These are phyloP conservation scores for Ophiostoma quercus DNA, from an alignment of 2,329 filamentous ascomycete species.

Conservation along the genomic window DNA sequence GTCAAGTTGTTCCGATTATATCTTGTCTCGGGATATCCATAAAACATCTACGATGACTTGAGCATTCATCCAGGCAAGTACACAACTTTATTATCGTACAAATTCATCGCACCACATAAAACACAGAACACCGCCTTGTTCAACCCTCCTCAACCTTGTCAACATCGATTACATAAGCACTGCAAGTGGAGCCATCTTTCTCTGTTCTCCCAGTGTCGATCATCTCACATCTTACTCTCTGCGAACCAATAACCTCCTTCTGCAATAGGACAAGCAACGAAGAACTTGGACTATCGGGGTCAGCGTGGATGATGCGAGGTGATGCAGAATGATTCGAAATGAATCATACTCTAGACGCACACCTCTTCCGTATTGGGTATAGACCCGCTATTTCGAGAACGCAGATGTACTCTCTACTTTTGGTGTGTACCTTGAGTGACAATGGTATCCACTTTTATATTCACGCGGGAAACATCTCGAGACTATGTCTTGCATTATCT, in stretches of 20 bases:
- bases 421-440: background rate
- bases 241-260: background rate
- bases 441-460: background rate
- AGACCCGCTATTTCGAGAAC: constrained; percentile 1
- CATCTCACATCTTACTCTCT: background rate
- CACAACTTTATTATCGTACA: too few species aligned
- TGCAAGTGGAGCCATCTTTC: background rate
- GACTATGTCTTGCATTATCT: too few species aligned
- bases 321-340: constrained; percentile 27
- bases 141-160: too few species aligned
- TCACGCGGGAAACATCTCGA: too few species aligned
- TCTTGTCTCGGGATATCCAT: too few species aligned
- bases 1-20: background rate
- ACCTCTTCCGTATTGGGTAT: constrained; percentile 10
- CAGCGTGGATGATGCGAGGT: background rate
- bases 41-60: too few species aligned
- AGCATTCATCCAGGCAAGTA: too few species aligned
- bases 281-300: too few species aligned
- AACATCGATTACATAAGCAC: too few species aligned
- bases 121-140: too few species aligned
- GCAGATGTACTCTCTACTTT: constrained; percentile 14
- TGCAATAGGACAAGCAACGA: background rate
- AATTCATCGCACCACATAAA: too few species aligned
- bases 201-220: background rate
- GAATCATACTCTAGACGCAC: constrained; percentile 28